phyloP scores from a whole-genome alignment of 352 stramenopile species.

The Hyphochytrium catenoides region DNA sequence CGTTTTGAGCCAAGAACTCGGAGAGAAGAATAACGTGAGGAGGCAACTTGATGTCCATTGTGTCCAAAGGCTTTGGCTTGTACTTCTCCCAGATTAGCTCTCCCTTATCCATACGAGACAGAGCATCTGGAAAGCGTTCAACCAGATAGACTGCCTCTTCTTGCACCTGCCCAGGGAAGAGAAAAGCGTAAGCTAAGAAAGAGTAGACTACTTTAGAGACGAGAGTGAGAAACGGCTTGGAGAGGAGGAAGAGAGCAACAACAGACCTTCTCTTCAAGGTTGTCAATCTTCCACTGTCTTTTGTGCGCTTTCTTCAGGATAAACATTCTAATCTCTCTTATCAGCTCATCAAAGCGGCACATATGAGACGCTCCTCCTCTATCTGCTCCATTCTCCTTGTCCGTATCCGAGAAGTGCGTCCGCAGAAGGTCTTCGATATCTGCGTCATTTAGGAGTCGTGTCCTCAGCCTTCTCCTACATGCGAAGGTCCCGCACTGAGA shows the following conservation, averaged over 20 bases:
- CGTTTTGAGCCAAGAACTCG: conserved; percentile 39
- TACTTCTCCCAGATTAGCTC: conserved; percentile 55
- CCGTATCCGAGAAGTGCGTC: conserved; percentile 25
- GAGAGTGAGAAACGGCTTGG: no score
- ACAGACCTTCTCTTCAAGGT: conserved; percentile 23
- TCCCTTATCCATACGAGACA: conserved; percentile 38
- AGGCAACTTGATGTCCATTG: conserved; percentile 24
- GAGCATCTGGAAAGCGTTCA: conserved; percentile 33
- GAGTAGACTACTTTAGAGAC: no score
- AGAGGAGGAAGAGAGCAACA: no score
- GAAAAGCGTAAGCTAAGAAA: no score
- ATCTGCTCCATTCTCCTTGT: no score
- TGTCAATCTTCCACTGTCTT: conserved; percentile 19
- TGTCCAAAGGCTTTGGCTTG: conserved; percentile 30
- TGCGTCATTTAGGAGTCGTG: conserved; percentile 19
- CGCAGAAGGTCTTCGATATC: conserved; percentile 35
- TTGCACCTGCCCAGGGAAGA: conserved; percentile 34
- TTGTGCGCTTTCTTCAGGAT: conserved; percentile 44
- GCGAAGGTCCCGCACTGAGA: conserved; percentile 17
- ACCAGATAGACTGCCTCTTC: conserved; percentile 41
- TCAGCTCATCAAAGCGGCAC: conserved; percentile 45
- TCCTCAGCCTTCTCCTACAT: conserved; percentile 5
- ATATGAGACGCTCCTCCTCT: conserved; percentile 38
- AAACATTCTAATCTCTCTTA: conserved; percentile 50
- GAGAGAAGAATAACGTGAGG: conserved; percentile 29